Evolutionary conservation across 176 grass and related monocot species (phyloP), one percentile per base, ranked within the genome.

Genomic region (Elymus sibiricus): DNA sequence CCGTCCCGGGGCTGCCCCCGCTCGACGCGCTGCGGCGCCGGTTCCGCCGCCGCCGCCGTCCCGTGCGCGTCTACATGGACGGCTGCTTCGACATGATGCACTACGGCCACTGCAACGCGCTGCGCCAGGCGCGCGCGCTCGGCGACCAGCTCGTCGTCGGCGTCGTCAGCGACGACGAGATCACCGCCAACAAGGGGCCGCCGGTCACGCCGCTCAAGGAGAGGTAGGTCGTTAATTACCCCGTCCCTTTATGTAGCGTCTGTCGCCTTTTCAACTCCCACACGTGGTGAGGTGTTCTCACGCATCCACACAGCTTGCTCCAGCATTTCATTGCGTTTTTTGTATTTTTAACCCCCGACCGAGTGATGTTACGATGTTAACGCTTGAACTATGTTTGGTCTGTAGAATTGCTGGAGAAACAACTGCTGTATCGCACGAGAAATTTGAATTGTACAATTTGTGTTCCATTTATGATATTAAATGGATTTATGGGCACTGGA

Each of bases 21-120:
- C 16, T 76, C 16, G 82, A 74, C 47, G 79, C 66, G 78, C 69
- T 78, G 11, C 40, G 80, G 5, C 84, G 85, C 24, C 27, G 91
- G 58, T 43, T 87, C 17, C 51, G 81, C 1, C 79, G 82, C 34
- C 83, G 87, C 11, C 75, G 75, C 63, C 88, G 81, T 74, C 95
- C 95, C 22, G 90, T 95, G 43, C 85, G 95, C 83, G 93, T 98
- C 22, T 98, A 98, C 89, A 93, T 98, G 93, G 95, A 98, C 70
- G 95, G 95, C 5, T 95, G 95, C 93, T 98, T 98, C 87, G 93
- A 98, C 93, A 98, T 98, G 95, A 98, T 98, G 95, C 95, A 98
- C 93, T 98, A 94, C 86, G 90, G 95, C 4, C 95, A 97, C 75
- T 94, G 95, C 84, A 97, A 97, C 88, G 92, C 92, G 56, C 80